These are phyloP conservation scores for Kazachstania sp. DNA, from an alignment of 1,139 yeast genomes.

Conservation along the genomic window DNA sequence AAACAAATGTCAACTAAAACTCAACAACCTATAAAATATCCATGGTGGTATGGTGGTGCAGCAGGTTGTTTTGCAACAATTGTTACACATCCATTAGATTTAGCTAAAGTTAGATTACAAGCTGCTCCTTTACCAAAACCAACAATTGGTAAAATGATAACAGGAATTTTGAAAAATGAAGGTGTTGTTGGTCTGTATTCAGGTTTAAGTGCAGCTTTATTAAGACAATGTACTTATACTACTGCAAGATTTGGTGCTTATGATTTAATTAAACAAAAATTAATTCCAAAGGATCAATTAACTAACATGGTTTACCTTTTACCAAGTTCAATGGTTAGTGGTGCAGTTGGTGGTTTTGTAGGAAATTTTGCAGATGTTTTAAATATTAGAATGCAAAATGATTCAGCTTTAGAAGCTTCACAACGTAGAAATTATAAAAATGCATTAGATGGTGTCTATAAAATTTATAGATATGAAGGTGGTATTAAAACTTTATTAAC, in stretches of 20 bases:
- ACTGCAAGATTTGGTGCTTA: slow-evolving; percentile 80
- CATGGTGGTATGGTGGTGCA: slow-evolving; percentile 57
- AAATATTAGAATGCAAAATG: slow-evolving; percentile 88
- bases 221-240: slow-evolving; percentile 84
- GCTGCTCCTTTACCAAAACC: slow-evolving; percentile 53
- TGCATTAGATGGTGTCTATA: slow-evolving; percentile 65
- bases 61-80: slow-evolving; percentile 54
- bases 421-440: slow-evolving; percentile 68
- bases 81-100: slow-evolving; percentile 78
- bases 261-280: slow-evolving; percentile 58
- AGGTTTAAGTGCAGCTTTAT: slow-evolving; percentile 71
- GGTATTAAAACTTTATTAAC: slow-evolving; percentile 48
- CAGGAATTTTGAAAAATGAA: slow-evolving; percentile 51
- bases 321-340: slow-evolving; percentile 77
- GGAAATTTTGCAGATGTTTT: slow-evolving; percentile 88
- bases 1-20: neutral
- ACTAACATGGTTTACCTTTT: slow-evolving; percentile 37
- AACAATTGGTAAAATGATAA: slow-evolving; percentile 51
- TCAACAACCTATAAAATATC: slow-evolving; percentile 24
- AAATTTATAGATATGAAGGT: slow-evolving; percentile 56
- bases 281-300: slow-evolving; percentile 33
- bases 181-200: slow-evolving; percentile 65
- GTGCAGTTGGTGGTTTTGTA: slow-evolving; percentile 73
- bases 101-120: slow-evolving; percentile 74
- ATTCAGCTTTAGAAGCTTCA: slow-evolving; percentile 55